These are phyloP conservation scores for Cryphonectria parasitica DNA, from an alignment of 2,329 filamentous ascomycete species.

Conservation along the genomic window DNA sequence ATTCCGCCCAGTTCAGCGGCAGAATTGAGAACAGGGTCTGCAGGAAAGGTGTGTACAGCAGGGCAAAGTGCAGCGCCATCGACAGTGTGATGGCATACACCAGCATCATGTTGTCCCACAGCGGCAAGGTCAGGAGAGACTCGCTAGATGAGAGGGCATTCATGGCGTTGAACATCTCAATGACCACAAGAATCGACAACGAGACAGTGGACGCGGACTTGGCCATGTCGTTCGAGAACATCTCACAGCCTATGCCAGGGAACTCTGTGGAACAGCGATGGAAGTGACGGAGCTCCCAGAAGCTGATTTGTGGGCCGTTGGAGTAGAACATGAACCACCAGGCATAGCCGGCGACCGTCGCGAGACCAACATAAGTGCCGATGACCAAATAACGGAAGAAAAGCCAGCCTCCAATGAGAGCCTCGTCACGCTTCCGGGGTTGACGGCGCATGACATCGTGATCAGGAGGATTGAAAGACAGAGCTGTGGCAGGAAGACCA, in stretches of 20 bases:
- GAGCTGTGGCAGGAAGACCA: conserved; percentile 90
- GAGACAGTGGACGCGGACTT: conserved; percentile 93
- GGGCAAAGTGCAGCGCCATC: conserved; percentile 92
- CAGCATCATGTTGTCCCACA: conserved; percentile 99
- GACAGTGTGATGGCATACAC: conserved; percentile 92
- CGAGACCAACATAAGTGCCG: conserved; percentile 90
- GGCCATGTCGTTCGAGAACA: conserved; percentile 85
- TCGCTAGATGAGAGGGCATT: conserved; percentile 96
- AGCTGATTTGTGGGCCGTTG: conserved; percentile 86
- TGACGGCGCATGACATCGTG: conserved; percentile 95
- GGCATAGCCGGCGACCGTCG: conserved; percentile 96
- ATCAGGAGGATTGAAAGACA: conserved; percentile 98
- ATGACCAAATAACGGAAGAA: conserved; percentile 98
- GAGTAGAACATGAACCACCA: conserved; percentile 99
- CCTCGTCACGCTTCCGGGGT: conserved; percentile 89
- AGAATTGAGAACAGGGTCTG: conserved; percentile 90
- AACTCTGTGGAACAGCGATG: conserved; percentile 88
- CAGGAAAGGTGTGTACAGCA: conserved; percentile 89
- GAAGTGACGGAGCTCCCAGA: conserved; percentile 89
- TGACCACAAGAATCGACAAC: conserved; percentile 89
- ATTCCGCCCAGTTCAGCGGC: conserved; percentile 83
- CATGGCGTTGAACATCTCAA: conserved; percentile 99
- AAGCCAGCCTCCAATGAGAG: conserved; percentile 91
- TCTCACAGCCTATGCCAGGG: conserved; percentile 86
- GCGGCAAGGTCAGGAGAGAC: conserved; percentile 85